Base-by-base conservation (phyloP, 257 asterid genomes). In the Solanum appendiculatum region DNA sequence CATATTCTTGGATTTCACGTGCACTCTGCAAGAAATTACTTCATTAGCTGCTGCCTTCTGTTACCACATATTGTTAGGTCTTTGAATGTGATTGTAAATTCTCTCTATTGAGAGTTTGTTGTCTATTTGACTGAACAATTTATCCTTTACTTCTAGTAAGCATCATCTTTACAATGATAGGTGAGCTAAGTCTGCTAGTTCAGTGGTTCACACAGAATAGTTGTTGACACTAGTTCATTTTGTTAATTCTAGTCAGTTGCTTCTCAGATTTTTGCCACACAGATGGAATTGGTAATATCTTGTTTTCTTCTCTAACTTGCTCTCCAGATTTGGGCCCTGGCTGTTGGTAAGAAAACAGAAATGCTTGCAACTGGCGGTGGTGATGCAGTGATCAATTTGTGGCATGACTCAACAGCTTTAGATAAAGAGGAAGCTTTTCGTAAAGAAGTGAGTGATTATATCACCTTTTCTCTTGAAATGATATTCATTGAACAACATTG, bases 321-420 rank as follows among this genome's bases (percentile, higher is more conserved):
- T 89, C 48, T 90, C 87, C 93, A 97, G 99, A 93, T 97, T 86
- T 97, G 99, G 99, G 96, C 98, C 69, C 88, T 96, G 92, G 98
- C 99, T 80, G 88, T 97, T 72, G 98, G 99, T 84, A 96, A 92
- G 94, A 89, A 91, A 90, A 96, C 99, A 66, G 99, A 97, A 91
- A 91, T 97, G 98, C 92, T 97, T 89, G 98, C 96, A 33, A 96
- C 99, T 7, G 99, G 99, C 68, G 98, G 99, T 14, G 93, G 94
- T 85, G 99, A 96, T 91, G 98, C 98, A 82, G 96, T 96, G 54
- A 92, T 97, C 88, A 96, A 94, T 90, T 90, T 97, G 92, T 97
- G 99, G 99, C 96, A 94, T 2, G 99, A 97, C 89, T 97, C 97
- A n/a, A 97, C 99, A 9, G 93, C 96, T 85, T 93, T 89, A 23